A percentile compares a stretch with the other conserved stretches of the same genome.
phyloP scores from a whole-genome alignment of 306 rosid genomes.

The Sindora glabra region DNA sequence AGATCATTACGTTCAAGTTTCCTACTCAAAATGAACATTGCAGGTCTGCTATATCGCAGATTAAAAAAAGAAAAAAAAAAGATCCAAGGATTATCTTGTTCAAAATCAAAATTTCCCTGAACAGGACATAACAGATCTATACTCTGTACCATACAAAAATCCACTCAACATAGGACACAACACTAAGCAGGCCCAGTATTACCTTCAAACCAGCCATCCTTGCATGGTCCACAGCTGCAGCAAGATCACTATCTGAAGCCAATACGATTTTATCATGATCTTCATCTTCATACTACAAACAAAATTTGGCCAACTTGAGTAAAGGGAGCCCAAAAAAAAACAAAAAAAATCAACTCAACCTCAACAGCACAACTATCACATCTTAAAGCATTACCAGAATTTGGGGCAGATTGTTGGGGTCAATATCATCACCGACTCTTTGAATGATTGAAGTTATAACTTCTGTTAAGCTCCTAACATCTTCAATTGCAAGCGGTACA shows the following conservation, averaged over 20 bases:
- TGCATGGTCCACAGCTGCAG: conserved; percentile 91
- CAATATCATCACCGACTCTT: conserved; percentile 70
- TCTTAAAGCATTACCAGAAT: conserved; percentile 57
- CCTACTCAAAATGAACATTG: no score
- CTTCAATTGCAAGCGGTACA: conserved; percentile 39
- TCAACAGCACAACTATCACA: no score
- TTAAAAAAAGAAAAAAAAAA: no score
- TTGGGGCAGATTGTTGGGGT: conserved; percentile 64
- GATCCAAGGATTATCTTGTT: no score
- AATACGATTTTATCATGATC: conserved; percentile 76
- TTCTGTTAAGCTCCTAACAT: conserved; percentile 64
- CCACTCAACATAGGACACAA: no score
- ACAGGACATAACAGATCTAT: no score
- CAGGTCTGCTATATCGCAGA: no score
- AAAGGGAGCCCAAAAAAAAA: not conserved
- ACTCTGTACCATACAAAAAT: no score
- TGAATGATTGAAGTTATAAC: conserved; percentile 71
- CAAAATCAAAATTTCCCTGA: no score
- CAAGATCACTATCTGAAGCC: conserved; percentile 84
- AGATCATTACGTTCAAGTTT: no score
- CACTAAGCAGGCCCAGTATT: conserved; percentile 3
- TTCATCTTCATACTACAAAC: conserved; percentile 86
- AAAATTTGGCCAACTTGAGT: conserved; percentile 7
- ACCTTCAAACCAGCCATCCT: conserved; percentile 87
- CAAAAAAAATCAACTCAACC: not conserved